Conservation (phyloP, 306 rosid genomes). For the Fagus crenata region DNA sequence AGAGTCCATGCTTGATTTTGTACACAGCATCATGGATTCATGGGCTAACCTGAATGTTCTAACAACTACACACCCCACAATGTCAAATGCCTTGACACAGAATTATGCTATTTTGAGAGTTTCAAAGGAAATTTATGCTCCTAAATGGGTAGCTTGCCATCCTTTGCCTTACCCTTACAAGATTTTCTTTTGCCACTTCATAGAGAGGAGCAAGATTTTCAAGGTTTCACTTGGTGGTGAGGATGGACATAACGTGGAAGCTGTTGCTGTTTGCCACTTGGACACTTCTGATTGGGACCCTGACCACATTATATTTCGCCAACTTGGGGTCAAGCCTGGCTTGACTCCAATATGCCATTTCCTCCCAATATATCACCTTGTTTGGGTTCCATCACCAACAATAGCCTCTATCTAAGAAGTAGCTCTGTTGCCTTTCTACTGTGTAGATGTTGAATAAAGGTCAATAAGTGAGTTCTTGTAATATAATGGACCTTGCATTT, state of each 20-base stretch:
- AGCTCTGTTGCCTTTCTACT: not conserved
- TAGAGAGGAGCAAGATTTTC: conserved; percentile 49
- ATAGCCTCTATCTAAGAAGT: conserved; percentile 26
- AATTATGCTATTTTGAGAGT: conserved; percentile 39
- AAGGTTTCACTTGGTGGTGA: conserved; percentile 46
- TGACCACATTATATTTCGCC: conserved; percentile 29
- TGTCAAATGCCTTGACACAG: conserved; percentile 34
- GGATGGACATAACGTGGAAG: conserved; percentile 49
- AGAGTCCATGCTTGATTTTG: conserved; percentile 50
- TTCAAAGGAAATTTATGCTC: conserved; percentile 47
- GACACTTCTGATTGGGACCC: conserved; percentile 62
- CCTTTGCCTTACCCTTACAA: conserved; percentile 53
- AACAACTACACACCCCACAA: conserved; percentile 42
- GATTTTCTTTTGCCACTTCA: conserved; percentile 53
- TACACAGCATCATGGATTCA: conserved; percentile 35
- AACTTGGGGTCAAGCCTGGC: conserved; percentile 42
- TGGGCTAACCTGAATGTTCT: conserved; percentile 22
- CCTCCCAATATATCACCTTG: conserved; percentile 52
- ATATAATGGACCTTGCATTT: not conserved
- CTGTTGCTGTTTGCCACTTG: conserved; percentile 60
- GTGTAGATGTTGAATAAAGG: not conserved
- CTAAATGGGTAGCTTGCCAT: conserved; percentile 61
- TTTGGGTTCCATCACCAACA: conserved; percentile 51
- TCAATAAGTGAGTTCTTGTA: conserved; percentile 5
- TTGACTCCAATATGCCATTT: conserved; percentile 54